Evolutionary conservation across 176 grass and related monocot genomes (phyloP).

Genomic region (Metroxylon sagu): DNA sequence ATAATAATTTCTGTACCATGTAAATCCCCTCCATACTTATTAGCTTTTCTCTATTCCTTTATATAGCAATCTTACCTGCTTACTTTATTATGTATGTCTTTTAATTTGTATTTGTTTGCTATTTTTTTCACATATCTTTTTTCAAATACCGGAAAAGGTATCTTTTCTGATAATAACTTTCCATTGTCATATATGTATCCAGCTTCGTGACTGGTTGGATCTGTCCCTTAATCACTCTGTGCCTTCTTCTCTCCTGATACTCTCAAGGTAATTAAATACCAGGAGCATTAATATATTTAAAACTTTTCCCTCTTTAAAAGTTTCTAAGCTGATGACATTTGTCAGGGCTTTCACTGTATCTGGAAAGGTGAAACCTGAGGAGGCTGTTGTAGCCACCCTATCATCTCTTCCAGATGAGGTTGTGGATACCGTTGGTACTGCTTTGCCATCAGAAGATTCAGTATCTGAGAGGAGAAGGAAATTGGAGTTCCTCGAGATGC

Average conservation of each 20-base stretch:
- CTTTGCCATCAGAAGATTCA: slow-evolving; percentile 92
- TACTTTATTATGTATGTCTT: too few relatives aligned
- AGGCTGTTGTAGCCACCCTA: slow-evolving; percentile 95
- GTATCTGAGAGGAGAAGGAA: slow-evolving; percentile 92
- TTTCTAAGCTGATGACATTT: slow-evolving; percentile 3
- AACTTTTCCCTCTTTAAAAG: neutral
- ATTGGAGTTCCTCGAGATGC: slow-evolving; percentile 97
- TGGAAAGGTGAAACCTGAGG: slow-evolving; percentile 96
- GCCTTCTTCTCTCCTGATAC: slow-evolving; percentile 95
- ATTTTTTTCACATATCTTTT: too few relatives aligned
- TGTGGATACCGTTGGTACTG: slow-evolving; percentile 94
- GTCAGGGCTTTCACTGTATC: slow-evolving; percentile 62
- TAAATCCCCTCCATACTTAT: too few relatives aligned
- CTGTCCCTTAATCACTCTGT: slow-evolving; percentile 88
- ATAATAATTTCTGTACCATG: too few relatives aligned
- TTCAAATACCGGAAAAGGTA: too few relatives aligned
- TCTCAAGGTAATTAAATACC: slow-evolving; percentile 60
- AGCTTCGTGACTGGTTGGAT: slow-evolving; percentile 96
- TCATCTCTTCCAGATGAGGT: slow-evolving; percentile 99
- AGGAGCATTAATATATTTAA: neutral
- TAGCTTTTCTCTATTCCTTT: too few relatives aligned
- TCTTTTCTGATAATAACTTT: too few relatives aligned
- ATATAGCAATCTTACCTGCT: too few relatives aligned
- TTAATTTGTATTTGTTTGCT: too few relatives aligned
- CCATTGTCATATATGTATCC: slow-evolving; percentile 19